Evolutionary conservation across 2,329 filamentous ascomycete genomes (phyloP), one percentile per base, ranked within the genome.

Genomic region (Aspergillus felis): DNA sequence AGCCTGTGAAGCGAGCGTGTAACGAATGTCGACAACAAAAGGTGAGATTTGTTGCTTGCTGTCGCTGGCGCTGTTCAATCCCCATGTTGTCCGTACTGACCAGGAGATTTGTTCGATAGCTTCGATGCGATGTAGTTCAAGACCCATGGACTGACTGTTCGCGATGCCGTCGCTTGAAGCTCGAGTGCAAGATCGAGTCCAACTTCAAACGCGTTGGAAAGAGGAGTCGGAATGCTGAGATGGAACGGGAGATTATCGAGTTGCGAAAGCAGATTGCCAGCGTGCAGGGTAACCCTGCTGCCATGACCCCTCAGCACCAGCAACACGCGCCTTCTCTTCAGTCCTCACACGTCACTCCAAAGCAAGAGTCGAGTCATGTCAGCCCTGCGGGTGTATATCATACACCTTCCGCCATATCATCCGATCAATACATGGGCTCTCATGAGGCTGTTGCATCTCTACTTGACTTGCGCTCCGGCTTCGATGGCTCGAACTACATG

Each of bases 11-110:
- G 74, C 79, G 86, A 66, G 86, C 86, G 22, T 88, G 86, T 71
- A 88, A 88, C 70, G 85, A 88, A 68, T 89, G 86, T 70, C 79
- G 86, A 51, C 86, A 89, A 72, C 86, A 89, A 67, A 88, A 88
- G 79, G 86, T 88, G 62, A 72, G 71, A 57, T 41, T 41, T 24
- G 35, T 55, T 51, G 53, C 44, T n/a, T 28, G 48, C 17, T 24
- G 22, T 7, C 22, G 47, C 51, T 52, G 47, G 49, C 22, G 42
- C 52, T 50, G 32, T 51, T 5, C 44, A 29, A 25, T 22, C 28
- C 29, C 14, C 5, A 24, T 10, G 27, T 32, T 10, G 20, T 27
- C 25, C 54, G 35, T 29, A 1, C 53, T 61, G 57, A 57, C 61
- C 24, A 58, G 8, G 54, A 46, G n/a, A 6, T 38, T 50, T 49